phyloP scores from a whole-genome alignment of 2,329 filamentous ascomycete species.

The Nemania abortiva region DNA sequence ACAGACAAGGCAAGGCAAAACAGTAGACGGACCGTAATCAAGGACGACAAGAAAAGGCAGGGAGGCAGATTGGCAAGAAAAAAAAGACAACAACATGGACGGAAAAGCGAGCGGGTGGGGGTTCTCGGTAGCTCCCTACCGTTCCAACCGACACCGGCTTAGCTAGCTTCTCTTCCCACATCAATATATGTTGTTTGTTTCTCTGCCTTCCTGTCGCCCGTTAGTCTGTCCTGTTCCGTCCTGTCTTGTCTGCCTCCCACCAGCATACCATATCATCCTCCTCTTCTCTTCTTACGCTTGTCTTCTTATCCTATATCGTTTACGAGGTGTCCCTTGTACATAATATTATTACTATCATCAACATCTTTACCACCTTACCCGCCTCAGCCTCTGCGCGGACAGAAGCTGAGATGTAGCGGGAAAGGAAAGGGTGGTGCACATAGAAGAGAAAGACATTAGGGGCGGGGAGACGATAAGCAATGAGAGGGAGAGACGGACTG shows the following conservation, averaged over 20 bases:
- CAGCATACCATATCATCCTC: neutral
- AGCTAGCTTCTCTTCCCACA: conserved; percentile 23
- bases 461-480: neutral
- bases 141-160: conserved; percentile 32
- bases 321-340: conserved; percentile 23
- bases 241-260: neutral
- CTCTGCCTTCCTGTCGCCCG: conserved; percentile 8
- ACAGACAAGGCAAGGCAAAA: conserved; percentile 5
- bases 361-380: neutral
- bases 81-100: conserved; percentile 8
- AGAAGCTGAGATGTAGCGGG: neutral
- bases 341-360: conserved; percentile 9
- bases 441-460: neutral
- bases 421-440: neutral
- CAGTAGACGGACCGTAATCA: neutral
- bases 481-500: neutral
- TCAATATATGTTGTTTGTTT: conserved; percentile 34
- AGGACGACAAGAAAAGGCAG: neutral
- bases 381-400: neutral
- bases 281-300: conserved; percentile 6
- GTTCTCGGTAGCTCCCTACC: conserved; percentile 37
- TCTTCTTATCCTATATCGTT: conserved; percentile 2
- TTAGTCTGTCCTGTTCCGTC: neutral
- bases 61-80: conserved; percentile 10
- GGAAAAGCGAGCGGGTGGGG: conserved; percentile 35